A percentile compares a stretch with the other conserved stretches of the same genome.
These are phyloP conservation scores for Podosphaera aphanis DNA, from an alignment of 2,329 filamentous ascomycete genomes.

Conservation along the genomic window DNA sequence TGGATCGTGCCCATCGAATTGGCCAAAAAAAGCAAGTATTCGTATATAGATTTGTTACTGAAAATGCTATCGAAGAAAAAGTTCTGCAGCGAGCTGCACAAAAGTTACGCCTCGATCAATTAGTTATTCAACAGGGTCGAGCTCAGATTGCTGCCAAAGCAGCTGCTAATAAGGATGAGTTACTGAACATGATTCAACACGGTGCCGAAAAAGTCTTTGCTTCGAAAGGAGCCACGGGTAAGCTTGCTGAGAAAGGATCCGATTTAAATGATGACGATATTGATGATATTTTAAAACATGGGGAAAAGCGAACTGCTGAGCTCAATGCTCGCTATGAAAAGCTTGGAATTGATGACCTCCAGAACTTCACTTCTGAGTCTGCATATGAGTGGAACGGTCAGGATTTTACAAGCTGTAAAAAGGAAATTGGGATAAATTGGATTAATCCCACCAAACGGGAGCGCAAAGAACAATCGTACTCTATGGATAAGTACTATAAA, in stretches of 20 bases:
- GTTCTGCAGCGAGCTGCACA: conserved; percentile 90
- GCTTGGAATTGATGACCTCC: conserved; percentile 83
- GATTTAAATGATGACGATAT: conserved; percentile 74
- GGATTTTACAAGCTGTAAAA: conserved; percentile 78
- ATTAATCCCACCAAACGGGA: conserved; percentile 97
- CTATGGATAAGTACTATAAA: conserved; percentile 96
- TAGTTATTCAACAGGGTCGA: conserved; percentile 94
- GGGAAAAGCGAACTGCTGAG: conserved; percentile 70
- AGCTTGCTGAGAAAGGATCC: conserved; percentile 31
- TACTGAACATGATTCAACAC: conserved; percentile 95
- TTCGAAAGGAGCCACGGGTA: conserved; percentile 39
- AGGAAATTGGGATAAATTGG: conserved; percentile 82
- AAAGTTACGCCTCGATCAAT: conserved; percentile 83
- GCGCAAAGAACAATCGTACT: conserved; percentile 92
- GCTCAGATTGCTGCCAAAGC: conserved; percentile 77
- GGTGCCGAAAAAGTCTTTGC: conserved; percentile 89
- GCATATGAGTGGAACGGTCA: conserved; percentile 98
- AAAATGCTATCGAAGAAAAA: conserved; percentile 96
- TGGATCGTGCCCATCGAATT: conserved; percentile 96
- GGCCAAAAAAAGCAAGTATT: conserved; percentile 95
- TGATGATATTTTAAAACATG: conserved; percentile 63
- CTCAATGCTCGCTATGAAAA: conserved; percentile 91
- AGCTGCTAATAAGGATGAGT: conserved; percentile 83
- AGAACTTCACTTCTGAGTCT: conserved; percentile 93
- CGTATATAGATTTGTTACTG: conserved; percentile 90